Percentiles rank a stretch among this genome's conserved stretches.
phyloP scores from a whole-genome alignment of 495 filamentous ascomycete genomes.

The Aspergillus ellipticus region DNA sequence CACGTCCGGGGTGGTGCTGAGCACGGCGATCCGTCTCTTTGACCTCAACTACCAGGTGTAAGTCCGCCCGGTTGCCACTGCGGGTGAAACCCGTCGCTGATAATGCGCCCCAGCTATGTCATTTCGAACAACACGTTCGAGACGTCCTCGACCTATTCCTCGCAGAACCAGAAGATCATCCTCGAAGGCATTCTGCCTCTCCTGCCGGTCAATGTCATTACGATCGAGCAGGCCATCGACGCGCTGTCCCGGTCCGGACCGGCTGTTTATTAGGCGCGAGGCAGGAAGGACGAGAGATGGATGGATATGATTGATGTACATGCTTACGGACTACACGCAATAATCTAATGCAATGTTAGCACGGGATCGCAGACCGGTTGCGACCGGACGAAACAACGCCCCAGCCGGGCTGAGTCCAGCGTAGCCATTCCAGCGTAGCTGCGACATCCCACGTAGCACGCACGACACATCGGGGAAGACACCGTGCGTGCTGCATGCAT shows the following conservation, averaged over 20 bases:
- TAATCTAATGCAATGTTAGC: too few species aligned
- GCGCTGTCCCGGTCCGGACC: conserved; percentile 27
- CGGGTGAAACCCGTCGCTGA: too few species aligned
- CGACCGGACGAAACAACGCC: too few species aligned
- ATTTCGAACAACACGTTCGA: conserved; percentile 36
- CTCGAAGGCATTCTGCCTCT: conserved; percentile 24
- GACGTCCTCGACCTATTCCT: conserved; percentile 18
- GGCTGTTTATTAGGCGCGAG: background rate
- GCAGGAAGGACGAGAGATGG: too few species aligned
- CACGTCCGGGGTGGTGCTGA: conserved; percentile 32
- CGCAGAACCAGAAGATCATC: conserved; percentile 20
- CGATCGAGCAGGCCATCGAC: conserved; percentile 24
- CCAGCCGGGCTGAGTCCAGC: too few species aligned
- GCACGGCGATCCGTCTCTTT: conserved; percentile 33
- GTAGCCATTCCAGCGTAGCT: too few species aligned
- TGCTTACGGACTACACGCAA: background rate
- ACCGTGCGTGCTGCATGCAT: conserved; percentile 1
- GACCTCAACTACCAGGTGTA: conserved; percentile 34
- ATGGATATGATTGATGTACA: background rate
- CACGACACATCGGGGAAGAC: background rate
- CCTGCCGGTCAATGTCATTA: conserved; percentile 23
- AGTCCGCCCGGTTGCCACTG: background rate
- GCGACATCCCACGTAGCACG: background rate
- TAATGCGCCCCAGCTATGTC: conserved; percentile 29
- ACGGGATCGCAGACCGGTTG: too few species aligned